Evolutionary conservation across 345 rosid genomes (phyloP), one percentile per base, ranked within the genome.

Genomic region (Rubroshorea leprosula): DNA sequence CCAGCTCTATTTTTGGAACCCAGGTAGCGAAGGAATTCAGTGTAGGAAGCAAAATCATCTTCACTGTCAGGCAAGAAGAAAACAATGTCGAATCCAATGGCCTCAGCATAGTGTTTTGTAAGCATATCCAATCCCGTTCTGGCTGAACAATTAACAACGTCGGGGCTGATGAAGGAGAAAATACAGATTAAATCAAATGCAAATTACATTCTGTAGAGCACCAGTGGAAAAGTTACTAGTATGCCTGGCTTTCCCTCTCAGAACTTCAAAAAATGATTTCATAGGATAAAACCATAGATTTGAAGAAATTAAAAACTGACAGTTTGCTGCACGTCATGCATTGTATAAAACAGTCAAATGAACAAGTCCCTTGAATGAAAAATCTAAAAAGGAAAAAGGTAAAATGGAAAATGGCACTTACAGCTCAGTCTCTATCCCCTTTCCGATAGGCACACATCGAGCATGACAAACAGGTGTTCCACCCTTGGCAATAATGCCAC

Each of bases 91-190:
- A 87, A 85, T 47, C 91, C 90, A 61, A 77, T 67, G 25, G 96
- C 86, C 73, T 87, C 94, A 3, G 76, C 72, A 66, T 79, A 83
- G 67, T 89, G 97, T 70, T 83, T 83, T 23, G 94, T 68, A 6
- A 93, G 96, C 86, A 85, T 80, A 77, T 93, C 99, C 81, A 93
- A 65, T 65, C 99, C 96, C 18, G 99, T 93, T 74, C 97, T 79
- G 63, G 99, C 99, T 18, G 99, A 89, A 75, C 99, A 93, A 66
- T 93, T 89, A 57, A 93, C 74, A 55, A 83, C 83, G 70, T 76
- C 86, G 55, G 99, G 99, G 63, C 97, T 93, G 80, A n/a, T 64
- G 70, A 49, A 69, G 41, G 23, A 22, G 39, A 50, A 50, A 46
- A 50, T 12, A 3, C 38, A 49, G 23, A 23, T 35, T 17, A 25